Evolutionary conservation across 176 grass and related monocot genomes (phyloP), one percentile per base, ranked within the genome.

Genomic region (Secale cereale): DNA sequence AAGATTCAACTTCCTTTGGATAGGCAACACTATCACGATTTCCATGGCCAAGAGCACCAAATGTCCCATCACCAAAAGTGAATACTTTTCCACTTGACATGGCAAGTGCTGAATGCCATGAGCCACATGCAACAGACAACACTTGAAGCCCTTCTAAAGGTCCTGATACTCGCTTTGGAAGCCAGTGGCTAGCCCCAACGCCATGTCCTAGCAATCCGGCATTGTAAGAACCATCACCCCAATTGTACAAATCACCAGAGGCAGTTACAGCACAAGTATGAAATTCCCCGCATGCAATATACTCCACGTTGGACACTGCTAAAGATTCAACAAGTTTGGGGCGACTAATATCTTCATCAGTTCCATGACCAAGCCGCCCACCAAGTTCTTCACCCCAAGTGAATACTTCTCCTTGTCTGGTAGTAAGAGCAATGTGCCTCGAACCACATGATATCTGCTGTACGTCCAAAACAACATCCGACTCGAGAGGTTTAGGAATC

Each of bases 401-500:
- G 70, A 96, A 99, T 29, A 99, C 91, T 74, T 96, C 93, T 35
- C 93, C 93, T 88, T 99, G 93, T 74, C 91, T 87, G 31, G 97
- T 99, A 66, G 92, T 87, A 82, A 99, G 94, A 75, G 84, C 94
- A 81, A 89, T 87, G 83, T 96, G 93, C 62, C 93, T 93, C 28
- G 84, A 88, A 63, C 97, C 97, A 54, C 93, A 95, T 14, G 83
- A 86, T 70, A 99, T 93, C 45, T 96, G 91, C 77, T 94, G 88
- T 50, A 96, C 97, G 57, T 99, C 97, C 85, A 99, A 86, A 75
- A 93, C 93, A 78, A 99, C 94, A 92, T 96, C 88, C 22, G 97
- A 95, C 82, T 99, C 97, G 30, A 99, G 67, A 33, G 91, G 91
- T 78, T 94, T 99, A 11, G 97, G 97, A 79, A 93, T 85, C 46